phyloP scores from a whole-genome alignment of 1,284 basidiomycete species.

The Sanghuangporus weigelae region DNA sequence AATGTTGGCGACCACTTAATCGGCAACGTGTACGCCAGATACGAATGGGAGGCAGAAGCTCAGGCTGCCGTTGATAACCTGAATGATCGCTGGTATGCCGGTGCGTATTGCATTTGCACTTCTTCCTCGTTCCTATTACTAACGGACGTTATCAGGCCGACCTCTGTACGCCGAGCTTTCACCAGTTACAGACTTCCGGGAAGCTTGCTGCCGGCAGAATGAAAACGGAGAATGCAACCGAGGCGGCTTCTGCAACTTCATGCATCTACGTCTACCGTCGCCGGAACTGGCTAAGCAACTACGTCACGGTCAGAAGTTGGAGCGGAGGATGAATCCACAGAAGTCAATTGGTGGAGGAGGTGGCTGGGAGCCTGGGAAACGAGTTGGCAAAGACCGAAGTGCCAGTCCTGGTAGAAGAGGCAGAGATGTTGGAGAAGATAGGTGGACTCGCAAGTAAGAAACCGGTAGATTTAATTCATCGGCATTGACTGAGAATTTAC shows the following conservation, averaged over 20 bases:
- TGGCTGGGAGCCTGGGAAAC: slow-evolving; percentile 74
- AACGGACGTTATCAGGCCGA: slow-evolving; percentile 50
- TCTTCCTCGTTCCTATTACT: not conserved
- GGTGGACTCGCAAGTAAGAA: slow-evolving; percentile 58
- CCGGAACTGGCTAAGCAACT: slow-evolving; percentile 76
- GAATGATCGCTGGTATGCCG: slow-evolving; percentile 98
- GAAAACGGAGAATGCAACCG: slow-evolving; percentile 96
- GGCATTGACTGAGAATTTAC: not conserved
- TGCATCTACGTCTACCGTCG: slow-evolving; percentile 90
- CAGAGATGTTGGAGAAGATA: slow-evolving; percentile 64
- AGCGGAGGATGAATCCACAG: slow-evolving; percentile 67
- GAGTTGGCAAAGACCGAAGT: slow-evolving; percentile 59
- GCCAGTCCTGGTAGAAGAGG: slow-evolving; percentile 62
- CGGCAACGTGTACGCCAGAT: slow-evolving; percentile 98
- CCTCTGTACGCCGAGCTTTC: slow-evolving; percentile 98
- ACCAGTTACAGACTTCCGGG: slow-evolving; percentile 97
- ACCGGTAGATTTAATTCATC: not conserved
- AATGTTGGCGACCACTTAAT: slow-evolving; percentile 99
- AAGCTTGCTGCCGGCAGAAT: slow-evolving; percentile 98
- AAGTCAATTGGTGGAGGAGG: slow-evolving; percentile 60
- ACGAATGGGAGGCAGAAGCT: slow-evolving; percentile 98
- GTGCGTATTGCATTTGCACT: slow-evolving; percentile 38
- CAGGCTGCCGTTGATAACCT: slow-evolving; percentile 89
- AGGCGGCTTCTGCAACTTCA: slow-evolving; percentile 98
- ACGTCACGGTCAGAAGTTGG: slow-evolving; percentile 77